phyloP scores from a whole-genome alignment of 108 stramenopile species.

The Schizochytrium sp. region DNA sequence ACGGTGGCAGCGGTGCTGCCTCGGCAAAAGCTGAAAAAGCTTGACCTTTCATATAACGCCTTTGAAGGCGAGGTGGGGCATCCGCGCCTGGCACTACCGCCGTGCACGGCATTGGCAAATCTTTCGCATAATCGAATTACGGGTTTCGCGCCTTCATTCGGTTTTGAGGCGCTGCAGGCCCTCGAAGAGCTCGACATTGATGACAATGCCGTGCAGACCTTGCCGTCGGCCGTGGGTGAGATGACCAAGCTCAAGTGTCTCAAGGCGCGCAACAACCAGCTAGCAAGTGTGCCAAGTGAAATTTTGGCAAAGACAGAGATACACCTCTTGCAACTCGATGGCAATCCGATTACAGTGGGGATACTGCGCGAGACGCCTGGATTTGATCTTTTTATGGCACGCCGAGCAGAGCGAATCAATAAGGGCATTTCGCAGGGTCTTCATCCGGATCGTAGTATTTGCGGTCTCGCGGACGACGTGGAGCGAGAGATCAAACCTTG shows the following conservation, averaged over 20 bases:
- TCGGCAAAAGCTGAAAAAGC: not conserved
- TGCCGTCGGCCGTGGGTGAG: not conserved
- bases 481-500: not conserved
- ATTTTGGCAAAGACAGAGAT: not conserved
- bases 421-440: conserved; percentile 3
- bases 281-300: not conserved
- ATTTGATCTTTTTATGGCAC: not conserved
- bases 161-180: not conserved
- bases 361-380: not conserved
- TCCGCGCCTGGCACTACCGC: not conserved
- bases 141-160: not conserved
- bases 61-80: not conserved
- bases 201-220: not conserved
- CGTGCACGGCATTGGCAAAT: not conserved
- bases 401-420: not conserved
- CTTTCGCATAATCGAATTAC: not conserved
- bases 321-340: not conserved
- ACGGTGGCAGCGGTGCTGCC: not conserved
- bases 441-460: not conserved
- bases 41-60: not conserved
- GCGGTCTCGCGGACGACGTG: not conserved
- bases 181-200: conserved; percentile 1
- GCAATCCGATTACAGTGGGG: not conserved
- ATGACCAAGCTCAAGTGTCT: not conserved
- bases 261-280: not conserved